Conservation (phyloP, 2,329 filamentous ascomycete species). For the Diaporthe nobilis region DNA sequence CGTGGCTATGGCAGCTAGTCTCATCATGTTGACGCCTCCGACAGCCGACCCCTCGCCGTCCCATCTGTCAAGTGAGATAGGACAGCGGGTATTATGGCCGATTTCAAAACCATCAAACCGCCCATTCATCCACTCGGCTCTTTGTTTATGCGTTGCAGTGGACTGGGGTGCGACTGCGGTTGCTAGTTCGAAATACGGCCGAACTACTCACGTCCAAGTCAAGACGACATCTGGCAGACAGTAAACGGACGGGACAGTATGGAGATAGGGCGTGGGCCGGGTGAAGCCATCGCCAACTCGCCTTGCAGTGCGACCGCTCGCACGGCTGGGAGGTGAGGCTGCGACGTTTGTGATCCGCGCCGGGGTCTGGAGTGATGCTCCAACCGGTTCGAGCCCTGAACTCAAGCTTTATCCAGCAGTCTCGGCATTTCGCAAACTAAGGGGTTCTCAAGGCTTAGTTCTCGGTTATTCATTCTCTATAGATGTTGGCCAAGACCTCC, state of each 20-base stretch:
- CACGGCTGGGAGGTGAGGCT: conserved; percentile 13
- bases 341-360: conserved; percentile 13
- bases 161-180: background rate
- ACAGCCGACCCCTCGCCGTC: conserved; percentile 27
- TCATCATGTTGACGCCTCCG: conserved; percentile 20
- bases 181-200: background rate
- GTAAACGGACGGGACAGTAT: background rate
- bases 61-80: conserved; percentile 20
- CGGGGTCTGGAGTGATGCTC: conserved; percentile 3
- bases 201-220: conserved; percentile 21
- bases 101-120: background rate
- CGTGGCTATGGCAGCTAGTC: conserved; percentile 18
- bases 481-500: conserved; percentile 11
- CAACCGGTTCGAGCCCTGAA: conserved; percentile 24
- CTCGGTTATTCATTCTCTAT: conserved; percentile 26
- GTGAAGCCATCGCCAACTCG: conserved; percentile 20
- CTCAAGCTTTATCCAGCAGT: conserved; percentile 15
- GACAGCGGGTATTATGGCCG: background rate
- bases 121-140: background rate
- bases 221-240: conserved; percentile 22
- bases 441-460: conserved; percentile 10
- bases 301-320: background rate
- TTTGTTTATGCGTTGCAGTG: background rate
- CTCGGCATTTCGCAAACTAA: conserved; percentile 19
- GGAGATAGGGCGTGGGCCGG: background rate